A percentile compares a stretch with the other conserved stretches of the same genome.
These are phyloP conservation scores for Apiotrichum domesticum DNA, from an alignment of 1,284 basidiomycete genomes.

Conservation along the genomic window DNA sequence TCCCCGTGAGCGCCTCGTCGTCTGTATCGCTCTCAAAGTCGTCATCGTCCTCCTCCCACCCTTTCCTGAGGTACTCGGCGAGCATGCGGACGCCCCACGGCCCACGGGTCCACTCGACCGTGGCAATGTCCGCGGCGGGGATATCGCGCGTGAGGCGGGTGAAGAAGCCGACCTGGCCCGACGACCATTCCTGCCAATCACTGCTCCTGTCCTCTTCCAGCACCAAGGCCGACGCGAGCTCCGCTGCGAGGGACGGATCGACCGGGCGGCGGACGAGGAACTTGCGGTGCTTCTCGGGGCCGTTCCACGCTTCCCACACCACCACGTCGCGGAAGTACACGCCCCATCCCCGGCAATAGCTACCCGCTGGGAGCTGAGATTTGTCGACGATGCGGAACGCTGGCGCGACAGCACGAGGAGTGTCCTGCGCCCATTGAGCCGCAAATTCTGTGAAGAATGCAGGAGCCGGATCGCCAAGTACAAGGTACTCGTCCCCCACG, in stretches of 20 bases:
- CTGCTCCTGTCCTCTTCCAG: not conserved
- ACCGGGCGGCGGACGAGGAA: not conserved
- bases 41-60: not conserved
- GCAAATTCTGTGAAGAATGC: not conserved
- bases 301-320: slow-evolving; percentile 3
- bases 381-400: not conserved
- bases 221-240: not conserved
- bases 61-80: not conserved
- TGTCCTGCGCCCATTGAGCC: not conserved
- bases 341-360: not conserved
- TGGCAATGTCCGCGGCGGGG: not conserved
- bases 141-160: not conserved
- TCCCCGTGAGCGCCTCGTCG: not conserved
- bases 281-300: not conserved
- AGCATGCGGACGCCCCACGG: not conserved
- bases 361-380: not conserved
- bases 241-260: no score
- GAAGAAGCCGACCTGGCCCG: not conserved
- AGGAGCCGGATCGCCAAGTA: not conserved
- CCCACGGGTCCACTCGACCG: not conserved
- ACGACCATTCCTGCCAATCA: not conserved
- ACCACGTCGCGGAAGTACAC: not conserved
- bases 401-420: not conserved
- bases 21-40: not conserved
- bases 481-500: no score